phyloP scores from a whole-genome alignment of 1,284 basidiomycete genomes.

The Omphalotus olearius region DNA sequence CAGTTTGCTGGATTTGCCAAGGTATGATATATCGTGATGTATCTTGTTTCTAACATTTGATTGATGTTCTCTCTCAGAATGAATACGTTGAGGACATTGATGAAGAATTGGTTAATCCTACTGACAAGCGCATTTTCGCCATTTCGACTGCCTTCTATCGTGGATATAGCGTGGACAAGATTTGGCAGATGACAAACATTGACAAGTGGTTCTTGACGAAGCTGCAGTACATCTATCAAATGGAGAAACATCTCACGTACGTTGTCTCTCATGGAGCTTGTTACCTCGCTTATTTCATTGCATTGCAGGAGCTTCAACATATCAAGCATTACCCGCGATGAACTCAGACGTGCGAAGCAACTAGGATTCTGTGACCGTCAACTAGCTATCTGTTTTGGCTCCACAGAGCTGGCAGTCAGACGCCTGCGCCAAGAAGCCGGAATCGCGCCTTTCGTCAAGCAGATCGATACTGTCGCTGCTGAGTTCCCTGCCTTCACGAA shows the following conservation, averaged over 20 bases:
- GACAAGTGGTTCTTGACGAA: constrained; percentile 98
- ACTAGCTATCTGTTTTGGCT: constrained; percentile 76
- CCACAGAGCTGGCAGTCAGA: constrained; percentile 88
- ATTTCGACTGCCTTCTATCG: constrained; percentile 85
- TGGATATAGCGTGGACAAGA: constrained; percentile 92
- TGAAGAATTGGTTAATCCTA: constrained; percentile 84
- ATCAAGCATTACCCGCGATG: constrained; percentile 59
- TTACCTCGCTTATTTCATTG: neutral
- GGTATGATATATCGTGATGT: constrained; percentile 36
- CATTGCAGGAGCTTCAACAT: constrained; percentile 58
- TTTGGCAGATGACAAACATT: constrained; percentile 96
- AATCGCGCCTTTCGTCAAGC: constrained; percentile 93
- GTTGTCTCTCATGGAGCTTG: constrained; percentile 24
- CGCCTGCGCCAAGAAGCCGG: constrained; percentile 80
- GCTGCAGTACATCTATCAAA: constrained; percentile 77
- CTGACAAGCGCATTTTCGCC: constrained; percentile 90
- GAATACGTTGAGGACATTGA: constrained; percentile 81
- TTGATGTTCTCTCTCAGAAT: constrained; percentile 46
- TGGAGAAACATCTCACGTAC: constrained; percentile 75
- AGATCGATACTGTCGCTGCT: constrained; percentile 98
- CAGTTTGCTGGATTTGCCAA: constrained; percentile 90
- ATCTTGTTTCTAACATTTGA: neutral
- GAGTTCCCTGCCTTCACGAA: constrained; percentile 99
- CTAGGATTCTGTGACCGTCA: constrained; percentile 95
- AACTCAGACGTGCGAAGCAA: constrained; percentile 87